phyloP scores from a whole-genome alignment of 495 filamentous ascomycete genomes.

The Xylaria telfairii region DNA sequence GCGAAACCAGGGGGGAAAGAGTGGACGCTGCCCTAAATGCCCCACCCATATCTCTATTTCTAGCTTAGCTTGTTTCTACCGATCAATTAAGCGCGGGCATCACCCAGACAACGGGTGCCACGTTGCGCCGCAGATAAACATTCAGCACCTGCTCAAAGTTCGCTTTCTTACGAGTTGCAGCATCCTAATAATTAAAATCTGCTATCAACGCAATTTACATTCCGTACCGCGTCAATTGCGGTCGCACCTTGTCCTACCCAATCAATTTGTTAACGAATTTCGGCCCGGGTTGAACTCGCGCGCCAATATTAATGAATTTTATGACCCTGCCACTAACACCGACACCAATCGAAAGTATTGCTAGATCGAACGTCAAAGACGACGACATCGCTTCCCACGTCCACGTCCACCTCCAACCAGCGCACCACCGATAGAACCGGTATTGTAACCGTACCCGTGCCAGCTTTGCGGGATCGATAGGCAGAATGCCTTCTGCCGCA shows the following conservation, averaged over 20 bases:
- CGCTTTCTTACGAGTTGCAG: background rate
- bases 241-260: background rate
- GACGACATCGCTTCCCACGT: background rate
- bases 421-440: background rate
- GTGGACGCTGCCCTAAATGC: background rate
- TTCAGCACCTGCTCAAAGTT: background rate
- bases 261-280: background rate
- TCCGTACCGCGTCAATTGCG: background rate
- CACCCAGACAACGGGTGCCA: conserved; percentile 9
- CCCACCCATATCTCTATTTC: background rate
- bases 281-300: background rate
- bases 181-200: background rate
- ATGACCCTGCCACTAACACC: background rate
- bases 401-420: background rate
- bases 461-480: background rate
- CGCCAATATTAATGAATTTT: background rate
- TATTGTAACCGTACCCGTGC: background rate
- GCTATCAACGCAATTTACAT: background rate
- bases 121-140: conserved; percentile 6
- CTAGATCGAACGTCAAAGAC: background rate
- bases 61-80: background rate
- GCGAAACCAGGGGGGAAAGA: background rate
- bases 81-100: conserved; percentile 1
- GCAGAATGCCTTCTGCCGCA: conserved; percentile 41
- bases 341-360: background rate